Evolutionary conservation across 306 rosid species (phyloP).

Genomic region (Gleditsia sinensis): DNA sequence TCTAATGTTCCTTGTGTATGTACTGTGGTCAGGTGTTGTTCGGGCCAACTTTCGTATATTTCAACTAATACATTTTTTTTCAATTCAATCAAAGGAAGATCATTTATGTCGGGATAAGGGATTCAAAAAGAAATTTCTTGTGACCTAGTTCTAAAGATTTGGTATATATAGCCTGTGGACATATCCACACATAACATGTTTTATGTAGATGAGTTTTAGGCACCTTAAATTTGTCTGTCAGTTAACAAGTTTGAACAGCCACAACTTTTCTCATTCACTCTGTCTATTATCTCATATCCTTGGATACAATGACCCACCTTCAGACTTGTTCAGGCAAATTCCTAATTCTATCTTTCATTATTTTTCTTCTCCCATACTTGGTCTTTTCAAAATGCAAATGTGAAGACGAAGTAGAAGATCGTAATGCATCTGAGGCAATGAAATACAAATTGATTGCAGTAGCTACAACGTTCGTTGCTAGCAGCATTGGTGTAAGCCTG

Average conservation of each 20-base stretch:
- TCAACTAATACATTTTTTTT: too few relatives aligned
- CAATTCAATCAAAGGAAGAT: too few relatives aligned
- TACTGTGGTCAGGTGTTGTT: background rate
- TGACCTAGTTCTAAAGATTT: too few relatives aligned
- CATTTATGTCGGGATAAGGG: too few relatives aligned
- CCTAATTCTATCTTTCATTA: slow-evolving; percentile 8
- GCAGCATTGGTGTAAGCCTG: slow-evolving; percentile 52
- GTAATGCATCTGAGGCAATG: slow-evolving; percentile 36
- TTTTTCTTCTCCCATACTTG: slow-evolving; percentile 32
- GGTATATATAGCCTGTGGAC: too few relatives aligned
- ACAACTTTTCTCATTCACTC: too few relatives aligned
- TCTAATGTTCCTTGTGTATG: background rate
- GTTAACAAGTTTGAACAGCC: background rate
- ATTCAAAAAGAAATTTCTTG: too few relatives aligned
- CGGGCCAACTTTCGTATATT: too few relatives aligned
- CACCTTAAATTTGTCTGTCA: background rate
- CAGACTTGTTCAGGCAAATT: slow-evolving; percentile 17
- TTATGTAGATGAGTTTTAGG: too few relatives aligned
- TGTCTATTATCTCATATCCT: background rate
- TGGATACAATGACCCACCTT: slow-evolving; percentile 25
- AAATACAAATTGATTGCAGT: slow-evolving; percentile 50
- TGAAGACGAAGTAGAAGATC: slow-evolving; percentile 17
- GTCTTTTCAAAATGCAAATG: slow-evolving; percentile 37
- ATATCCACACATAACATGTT: too few relatives aligned
- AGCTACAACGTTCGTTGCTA: slow-evolving; percentile 49